Base-by-base conservation (phyloP, 1,284 basidiomycete genomes). In the Coriolopsis trogii region DNA sequence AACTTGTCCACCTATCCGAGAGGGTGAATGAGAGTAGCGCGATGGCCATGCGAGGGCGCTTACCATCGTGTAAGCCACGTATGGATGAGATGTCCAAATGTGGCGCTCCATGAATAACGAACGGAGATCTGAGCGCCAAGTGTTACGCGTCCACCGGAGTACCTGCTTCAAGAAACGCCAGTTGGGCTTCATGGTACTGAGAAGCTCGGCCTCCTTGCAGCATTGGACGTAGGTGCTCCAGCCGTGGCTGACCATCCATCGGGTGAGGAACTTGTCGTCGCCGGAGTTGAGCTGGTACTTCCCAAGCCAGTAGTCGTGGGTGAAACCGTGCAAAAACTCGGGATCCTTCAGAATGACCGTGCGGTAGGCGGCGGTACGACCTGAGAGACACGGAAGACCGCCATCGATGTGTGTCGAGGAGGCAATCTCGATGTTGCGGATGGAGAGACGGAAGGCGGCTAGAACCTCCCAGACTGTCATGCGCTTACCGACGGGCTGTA, bases 401-500 rank as follows among this genome's bases (percentile, higher is more conserved):
- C 93, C 93, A 67, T 95, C 93, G 60, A 95, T 94, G 71, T 95
- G 93, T 0, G 91, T 93, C 15, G 88, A 87, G 23, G 87, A 82
- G 6, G 91, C 75, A 56, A 95, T 95, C 70, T 95, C 93, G 69
- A 95, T 92, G 71, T 95, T 96, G 18, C 93, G 85, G 65, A 95
- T 95, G 15, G 90, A 88, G 42, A 95, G 80, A 43, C 93, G 85
- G 74, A 95, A 95, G 4, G 93, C 93, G 23, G 93, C 93, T 40
- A 95, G 82, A 28, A 93, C 88, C 72, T 95, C 93, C 93, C 93
- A 95, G 8, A 95, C 87, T 0, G 93, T 95, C 89, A 95, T 90
- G 46, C 71, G 72, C 21, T 80, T 68, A 1, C 91, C 91, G 25
- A 82, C 79, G 7, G 92, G 81, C 71, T 94, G 87, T 16, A 96